These are phyloP conservation scores for Talaromyces thailandensis DNA, from an alignment of 495 filamentous ascomycete species.

Conservation along the genomic window DNA sequence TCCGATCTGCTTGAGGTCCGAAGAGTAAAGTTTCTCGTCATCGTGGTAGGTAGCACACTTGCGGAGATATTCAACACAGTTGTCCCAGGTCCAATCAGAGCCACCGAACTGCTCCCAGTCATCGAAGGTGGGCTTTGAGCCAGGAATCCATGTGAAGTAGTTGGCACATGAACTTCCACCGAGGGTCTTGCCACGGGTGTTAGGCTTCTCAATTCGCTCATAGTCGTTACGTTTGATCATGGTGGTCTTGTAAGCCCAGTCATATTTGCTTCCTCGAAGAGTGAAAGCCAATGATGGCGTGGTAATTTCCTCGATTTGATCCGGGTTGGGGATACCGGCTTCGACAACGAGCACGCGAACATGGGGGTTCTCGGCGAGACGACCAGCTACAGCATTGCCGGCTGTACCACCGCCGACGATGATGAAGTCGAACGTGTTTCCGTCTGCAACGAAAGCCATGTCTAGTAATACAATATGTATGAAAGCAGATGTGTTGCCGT, in stretches of 20 bases:
- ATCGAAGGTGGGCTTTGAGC: conserved; percentile 35
- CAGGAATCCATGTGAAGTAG: conserved; percentile 18
- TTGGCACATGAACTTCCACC: conserved; percentile 52
- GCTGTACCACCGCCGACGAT: conserved; percentile 50
- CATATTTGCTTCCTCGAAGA: conserved; percentile 39
- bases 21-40: conserved; percentile 25
- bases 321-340: conserved; percentile 40
- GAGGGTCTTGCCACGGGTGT: conserved; percentile 43
- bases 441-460: conserved; percentile 2
- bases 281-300: conserved; percentile 29
- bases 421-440: conserved; percentile 38
- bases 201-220: conserved; percentile 7
- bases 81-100: conserved; percentile 41
- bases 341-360: conserved; percentile 43
- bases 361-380: conserved; percentile 30
- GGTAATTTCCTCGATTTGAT: conserved; percentile 33
- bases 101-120: conserved; percentile 47
- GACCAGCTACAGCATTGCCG: conserved; percentile 38
- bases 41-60: conserved; percentile 34
- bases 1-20: conserved; percentile 22
- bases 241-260: conserved; percentile 43
- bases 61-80: conserved; percentile 45
- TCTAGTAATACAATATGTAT: not conserved
- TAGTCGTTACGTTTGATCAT: conserved; percentile 6
- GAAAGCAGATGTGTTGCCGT: not conserved